Conservation (phyloP, 306 rosid genomes). For the Prunus armeniaca region DNA sequence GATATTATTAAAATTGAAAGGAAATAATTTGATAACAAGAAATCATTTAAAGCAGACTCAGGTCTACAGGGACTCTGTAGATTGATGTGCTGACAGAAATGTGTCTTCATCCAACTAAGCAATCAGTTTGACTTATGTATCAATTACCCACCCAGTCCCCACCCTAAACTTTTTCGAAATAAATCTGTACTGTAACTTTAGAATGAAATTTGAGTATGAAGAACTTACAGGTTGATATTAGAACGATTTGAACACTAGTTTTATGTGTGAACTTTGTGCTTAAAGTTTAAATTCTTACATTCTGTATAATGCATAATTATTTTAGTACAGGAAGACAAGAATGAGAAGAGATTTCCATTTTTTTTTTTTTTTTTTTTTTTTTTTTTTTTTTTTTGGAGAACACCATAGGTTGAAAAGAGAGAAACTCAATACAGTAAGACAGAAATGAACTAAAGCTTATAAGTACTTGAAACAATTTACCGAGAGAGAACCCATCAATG, state of each 20-base stretch:
- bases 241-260: neutral
- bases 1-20: neutral
- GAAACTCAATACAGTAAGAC: neutral
- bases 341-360: too few relatives aligned
- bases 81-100: neutral
- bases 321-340: neutral
- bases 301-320: neutral
- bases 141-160: neutral
- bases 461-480: conserved; percentile 34
- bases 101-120: neutral
- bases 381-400: neutral
- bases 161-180: neutral
- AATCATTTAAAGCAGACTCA: neutral
- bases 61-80: neutral
- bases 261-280: neutral
- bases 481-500: conserved; percentile 90
- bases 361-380: too few relatives aligned
- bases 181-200: neutral
- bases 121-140: neutral
- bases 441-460: conserved; percentile 13
- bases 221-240: neutral
- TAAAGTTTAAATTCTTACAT: neutral
- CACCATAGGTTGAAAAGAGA: neutral
- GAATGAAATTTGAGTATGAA: neutral
- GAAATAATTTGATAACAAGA: neutral